phyloP scores from a whole-genome alignment of 2,329 filamentous ascomycete species.

The Sclerotinia glacialis region DNA sequence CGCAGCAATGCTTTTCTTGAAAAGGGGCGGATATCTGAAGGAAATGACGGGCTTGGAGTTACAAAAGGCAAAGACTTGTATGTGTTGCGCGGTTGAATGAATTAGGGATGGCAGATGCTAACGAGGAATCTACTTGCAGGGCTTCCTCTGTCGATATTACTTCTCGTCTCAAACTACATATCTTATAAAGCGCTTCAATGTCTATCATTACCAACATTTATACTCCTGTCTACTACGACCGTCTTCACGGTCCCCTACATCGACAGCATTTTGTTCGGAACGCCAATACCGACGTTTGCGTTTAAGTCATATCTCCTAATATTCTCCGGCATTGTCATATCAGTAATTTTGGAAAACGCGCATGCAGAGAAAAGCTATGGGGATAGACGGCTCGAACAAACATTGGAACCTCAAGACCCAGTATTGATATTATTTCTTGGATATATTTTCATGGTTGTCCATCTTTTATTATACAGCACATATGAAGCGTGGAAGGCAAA shows the following conservation, averaged over 20 bases:
- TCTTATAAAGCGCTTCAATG: slow-evolving; percentile 21
- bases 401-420: slow-evolving; percentile 21
- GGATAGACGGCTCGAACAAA: slow-evolving; percentile 20
- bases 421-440: slow-evolving; percentile 22
- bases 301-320: slow-evolving; percentile 15
- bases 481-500: slow-evolving; percentile 21
- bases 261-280: slow-evolving; percentile 18
- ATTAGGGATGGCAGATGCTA: not conserved
- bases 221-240: slow-evolving; percentile 21
- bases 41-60: slow-evolving; percentile 13
- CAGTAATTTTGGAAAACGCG: slow-evolving; percentile 19
- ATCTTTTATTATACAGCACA: slow-evolving; percentile 16
- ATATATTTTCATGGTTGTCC: slow-evolving; percentile 18
- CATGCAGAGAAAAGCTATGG: slow-evolving; percentile 20
- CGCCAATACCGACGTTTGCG: slow-evolving; percentile 7
- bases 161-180: slow-evolving; percentile 18
- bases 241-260: slow-evolving; percentile 19
- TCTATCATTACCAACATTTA: slow-evolving; percentile 21
- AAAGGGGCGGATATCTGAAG: slow-evolving; percentile 15
- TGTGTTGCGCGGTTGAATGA: not conserved
- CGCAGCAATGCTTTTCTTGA: slow-evolving; percentile 9
- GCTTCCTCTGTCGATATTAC: slow-evolving; percentile 18
- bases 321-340: slow-evolving; percentile 19
- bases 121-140: slow-evolving; percentile 6
- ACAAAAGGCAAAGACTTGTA: slow-evolving; percentile 15